Evolutionary conservation across 163 green algal genomes (phyloP).

Genomic region (Scenedesmus sp.): DNA sequence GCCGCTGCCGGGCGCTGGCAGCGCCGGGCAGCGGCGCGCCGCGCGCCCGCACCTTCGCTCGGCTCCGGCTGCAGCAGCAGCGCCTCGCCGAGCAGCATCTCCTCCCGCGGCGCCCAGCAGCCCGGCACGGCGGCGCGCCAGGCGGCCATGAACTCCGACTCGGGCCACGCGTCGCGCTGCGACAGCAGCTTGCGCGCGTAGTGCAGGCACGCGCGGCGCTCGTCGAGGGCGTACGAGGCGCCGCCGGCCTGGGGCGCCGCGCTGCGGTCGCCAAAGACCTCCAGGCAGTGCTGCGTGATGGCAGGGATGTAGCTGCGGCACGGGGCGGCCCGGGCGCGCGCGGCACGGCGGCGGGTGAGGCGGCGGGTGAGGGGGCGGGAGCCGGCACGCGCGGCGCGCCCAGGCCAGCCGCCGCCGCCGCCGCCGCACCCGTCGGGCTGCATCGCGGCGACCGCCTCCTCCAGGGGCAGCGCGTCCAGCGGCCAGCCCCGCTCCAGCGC

Average conservation of each 20-base stretch:
- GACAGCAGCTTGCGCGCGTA: conserved; percentile 61
- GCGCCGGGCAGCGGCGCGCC: no score
- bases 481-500: conserved; percentile 58
- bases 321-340: no score
- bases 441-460: conserved; percentile 34
- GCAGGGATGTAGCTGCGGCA: conserved; percentile 31
- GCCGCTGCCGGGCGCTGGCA: no score
- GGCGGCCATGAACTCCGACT: conserved; percentile 54
- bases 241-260: neutral
- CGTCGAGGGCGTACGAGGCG: conserved; percentile 35
- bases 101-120: conserved; percentile 9
- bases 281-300: conserved; percentile 61
- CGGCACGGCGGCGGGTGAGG: no score
- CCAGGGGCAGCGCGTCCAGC: conserved; percentile 38
- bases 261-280: conserved; percentile 44
- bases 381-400: no score
- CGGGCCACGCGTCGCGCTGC: conserved; percentile 3
- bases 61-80: conserved; percentile 47
- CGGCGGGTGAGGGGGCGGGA: no score
- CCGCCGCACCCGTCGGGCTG: conserved; percentile 49
- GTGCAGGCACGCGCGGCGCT: conserved; percentile 58
- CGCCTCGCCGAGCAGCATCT: conserved; percentile 68
- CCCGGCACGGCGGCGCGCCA: conserved; percentile 61
- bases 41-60: neutral
- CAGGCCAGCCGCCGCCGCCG: neutral